Percentiles rank a stretch among this genome's conserved stretches.
Conservation (phyloP, 495 filamentous ascomycete species). For the Tuber microsphaerosporum region DNA sequence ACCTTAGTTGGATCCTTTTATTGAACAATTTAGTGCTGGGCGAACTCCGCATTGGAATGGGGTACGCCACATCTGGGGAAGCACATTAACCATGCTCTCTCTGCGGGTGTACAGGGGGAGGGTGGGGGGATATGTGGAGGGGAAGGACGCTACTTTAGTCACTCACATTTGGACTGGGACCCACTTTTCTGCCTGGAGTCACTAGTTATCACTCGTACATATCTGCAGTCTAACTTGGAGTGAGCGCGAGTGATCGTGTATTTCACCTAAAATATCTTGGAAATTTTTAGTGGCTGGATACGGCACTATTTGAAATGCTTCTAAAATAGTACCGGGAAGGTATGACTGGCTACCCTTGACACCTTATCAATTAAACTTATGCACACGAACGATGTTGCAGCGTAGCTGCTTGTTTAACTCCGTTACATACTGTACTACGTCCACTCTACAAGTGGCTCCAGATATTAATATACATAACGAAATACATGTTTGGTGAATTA, state of each 20-base stretch:
- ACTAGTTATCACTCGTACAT: background rate
- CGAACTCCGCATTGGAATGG: background rate
- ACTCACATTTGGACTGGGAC: background rate
- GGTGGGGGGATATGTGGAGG: background rate
- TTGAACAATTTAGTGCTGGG: background rate
- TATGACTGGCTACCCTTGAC: background rate
- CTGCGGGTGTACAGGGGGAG: background rate
- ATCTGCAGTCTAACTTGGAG: background rate
- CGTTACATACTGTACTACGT: background rate
- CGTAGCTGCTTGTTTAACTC: background rate
- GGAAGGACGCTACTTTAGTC: background rate
- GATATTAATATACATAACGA: background rate
- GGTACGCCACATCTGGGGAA: background rate
- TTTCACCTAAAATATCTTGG: background rate
- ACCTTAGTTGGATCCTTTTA: background rate
- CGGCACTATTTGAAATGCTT: background rate
- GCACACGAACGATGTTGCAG: background rate
- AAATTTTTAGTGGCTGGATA: background rate
- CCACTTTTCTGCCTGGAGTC: background rate
- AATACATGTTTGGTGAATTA: background rate
- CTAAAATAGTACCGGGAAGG: background rate
- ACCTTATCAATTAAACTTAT: background rate
- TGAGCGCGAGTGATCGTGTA: background rate
- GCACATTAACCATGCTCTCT: background rate
- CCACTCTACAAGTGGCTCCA: background rate